phyloP scores from a whole-genome alignment of 1,139 yeast species.

The Debaryomycetaceae sp. region DNA sequence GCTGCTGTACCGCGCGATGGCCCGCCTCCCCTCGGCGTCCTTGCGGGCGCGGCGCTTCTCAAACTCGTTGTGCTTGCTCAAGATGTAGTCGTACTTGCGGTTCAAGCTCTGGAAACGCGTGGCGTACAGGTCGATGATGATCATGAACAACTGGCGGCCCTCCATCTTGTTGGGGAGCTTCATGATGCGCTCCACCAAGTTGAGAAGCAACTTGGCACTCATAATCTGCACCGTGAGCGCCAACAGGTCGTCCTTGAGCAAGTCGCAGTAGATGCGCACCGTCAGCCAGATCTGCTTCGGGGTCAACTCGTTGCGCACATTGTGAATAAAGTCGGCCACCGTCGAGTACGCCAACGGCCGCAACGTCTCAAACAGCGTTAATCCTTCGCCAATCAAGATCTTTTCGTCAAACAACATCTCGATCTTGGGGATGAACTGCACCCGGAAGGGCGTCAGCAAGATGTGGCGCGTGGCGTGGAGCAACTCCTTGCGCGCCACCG shows the following conservation, averaged over 20 bases:
- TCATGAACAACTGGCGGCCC: constrained; percentile 77
- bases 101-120: constrained; percentile 76
- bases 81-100: constrained; percentile 63
- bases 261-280: constrained; percentile 75
- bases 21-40: constrained; percentile 41
- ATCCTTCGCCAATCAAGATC: constrained; percentile 86
- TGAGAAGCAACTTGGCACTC: constrained; percentile 89
- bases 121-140: constrained; percentile 84
- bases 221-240: constrained; percentile 92
- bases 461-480: constrained; percentile 94
- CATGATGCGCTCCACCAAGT: constrained; percentile 84
- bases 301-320: constrained; percentile 79
- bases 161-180: constrained; percentile 79
- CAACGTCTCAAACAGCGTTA: constrained; percentile 84
- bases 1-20: constrained; percentile 33
- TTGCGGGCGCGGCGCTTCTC: constrained; percentile 39
- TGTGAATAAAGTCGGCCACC: constrained; percentile 93
- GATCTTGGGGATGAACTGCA: constrained; percentile 79
- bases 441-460: constrained; percentile 80
- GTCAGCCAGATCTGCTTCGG: constrained; percentile 87
- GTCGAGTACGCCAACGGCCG: constrained; percentile 91
- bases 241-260: constrained; percentile 75
- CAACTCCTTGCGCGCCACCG: constrained; percentile 88
- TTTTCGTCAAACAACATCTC: constrained; percentile 82
- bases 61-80: constrained; percentile 56